Evolutionary conservation across 1,139 yeast genomes (phyloP).

Genomic region (Eremothecium coryli): DNA sequence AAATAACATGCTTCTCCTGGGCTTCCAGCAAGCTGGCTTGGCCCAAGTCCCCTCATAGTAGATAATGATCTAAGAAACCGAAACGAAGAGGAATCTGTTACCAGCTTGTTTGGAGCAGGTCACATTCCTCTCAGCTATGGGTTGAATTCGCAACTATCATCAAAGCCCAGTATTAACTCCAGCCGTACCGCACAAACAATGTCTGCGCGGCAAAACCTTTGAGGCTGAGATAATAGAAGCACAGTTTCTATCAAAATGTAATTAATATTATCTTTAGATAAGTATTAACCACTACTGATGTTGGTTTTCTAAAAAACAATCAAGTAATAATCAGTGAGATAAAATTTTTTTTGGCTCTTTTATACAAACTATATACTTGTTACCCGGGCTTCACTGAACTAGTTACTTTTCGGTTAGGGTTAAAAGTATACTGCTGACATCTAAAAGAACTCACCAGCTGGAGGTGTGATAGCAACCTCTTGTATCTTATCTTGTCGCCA

Average conservation of each 20-base stretch:
- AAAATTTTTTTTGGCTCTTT: not conserved
- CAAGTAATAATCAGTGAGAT: conserved; percentile 1
- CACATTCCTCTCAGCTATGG: conserved; percentile 33
- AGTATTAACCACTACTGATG: conserved; percentile 36
- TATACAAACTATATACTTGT: not conserved
- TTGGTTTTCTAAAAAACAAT: conserved; percentile 22
- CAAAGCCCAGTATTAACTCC: conserved; percentile 31
- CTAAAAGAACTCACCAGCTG: no score
- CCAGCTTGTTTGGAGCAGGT: conserved; percentile 36
- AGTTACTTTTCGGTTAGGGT: not conserved
- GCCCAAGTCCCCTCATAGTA: conserved; percentile 25
- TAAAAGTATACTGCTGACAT: no score
- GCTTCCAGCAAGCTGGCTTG: conserved; percentile 24
- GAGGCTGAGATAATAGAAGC: conserved; percentile 27
- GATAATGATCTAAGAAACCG: conserved; percentile 57
- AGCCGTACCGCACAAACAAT: conserved; percentile 1
- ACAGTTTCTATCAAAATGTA: conserved; percentile 46
- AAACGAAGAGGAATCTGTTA: conserved; percentile 64
- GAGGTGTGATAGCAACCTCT: no score
- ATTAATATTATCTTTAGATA: conserved; percentile 35
- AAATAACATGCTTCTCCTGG: conserved; percentile 27
- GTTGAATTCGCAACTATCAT: conserved; percentile 26
- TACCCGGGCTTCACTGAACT: conserved; percentile 1
- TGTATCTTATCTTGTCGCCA: no score
- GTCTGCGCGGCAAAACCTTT: conserved; percentile 4